These are phyloP conservation scores for Mycena belliarum DNA, from an alignment of 768 basidiomycete genomes.

Conservation along the genomic window DNA sequence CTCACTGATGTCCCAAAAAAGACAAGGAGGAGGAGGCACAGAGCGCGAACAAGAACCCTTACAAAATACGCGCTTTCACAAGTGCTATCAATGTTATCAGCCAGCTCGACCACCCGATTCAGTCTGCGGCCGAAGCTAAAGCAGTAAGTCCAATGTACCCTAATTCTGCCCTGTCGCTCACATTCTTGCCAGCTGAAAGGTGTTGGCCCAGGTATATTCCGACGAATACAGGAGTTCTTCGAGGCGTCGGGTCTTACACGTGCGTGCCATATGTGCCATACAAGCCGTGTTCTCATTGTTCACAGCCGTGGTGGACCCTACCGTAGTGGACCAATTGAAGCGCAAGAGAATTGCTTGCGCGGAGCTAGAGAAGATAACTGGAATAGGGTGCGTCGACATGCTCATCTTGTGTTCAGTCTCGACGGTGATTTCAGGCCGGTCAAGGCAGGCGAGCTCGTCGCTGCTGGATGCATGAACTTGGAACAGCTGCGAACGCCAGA, in stretches of 20 bases:
- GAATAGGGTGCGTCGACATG: conserved; percentile 54
- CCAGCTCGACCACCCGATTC: conserved; percentile 42
- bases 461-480: conserved; percentile 49
- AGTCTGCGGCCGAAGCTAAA: conserved; percentile 42
- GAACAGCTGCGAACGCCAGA: conserved; percentile 41
- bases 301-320: conserved; percentile 7
- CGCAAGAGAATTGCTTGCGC: conserved; percentile 27
- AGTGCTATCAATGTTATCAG: conserved; percentile 47
- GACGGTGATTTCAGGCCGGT: conserved; percentile 31
- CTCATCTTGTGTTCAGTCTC: no score
- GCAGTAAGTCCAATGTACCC: conserved; percentile 28
- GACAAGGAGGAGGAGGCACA: conserved; percentile 47
- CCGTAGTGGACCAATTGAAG: conserved; percentile 26
- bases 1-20: conserved; percentile 18
- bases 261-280: conserved; percentile 27
- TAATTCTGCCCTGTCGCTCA: background rate
- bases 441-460: conserved; percentile 47
- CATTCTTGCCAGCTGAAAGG: conserved; percentile 31
- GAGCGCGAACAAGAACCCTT: conserved; percentile 38
- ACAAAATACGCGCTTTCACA: conserved; percentile 52
- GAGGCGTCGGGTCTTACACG: conserved; percentile 35
- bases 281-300: background rate
- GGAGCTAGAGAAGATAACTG: conserved; percentile 39
- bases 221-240: conserved; percentile 46
- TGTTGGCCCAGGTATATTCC: conserved; percentile 42